These are phyloP conservation scores for Setaria italica DNA, from an alignment of 202 grass and related monocot species.

Conservation along the genomic window DNA sequence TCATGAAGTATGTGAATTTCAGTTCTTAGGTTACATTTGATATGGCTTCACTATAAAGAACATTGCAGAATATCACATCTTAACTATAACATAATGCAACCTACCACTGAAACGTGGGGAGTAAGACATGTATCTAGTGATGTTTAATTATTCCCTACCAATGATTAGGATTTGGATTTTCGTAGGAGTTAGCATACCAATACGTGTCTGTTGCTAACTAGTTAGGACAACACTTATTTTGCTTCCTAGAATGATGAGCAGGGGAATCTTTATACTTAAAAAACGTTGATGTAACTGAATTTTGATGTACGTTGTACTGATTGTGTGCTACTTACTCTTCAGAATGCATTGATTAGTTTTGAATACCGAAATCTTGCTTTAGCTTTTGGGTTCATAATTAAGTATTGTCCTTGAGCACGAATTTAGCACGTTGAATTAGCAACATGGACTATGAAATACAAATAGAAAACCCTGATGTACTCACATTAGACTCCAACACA, in stretches of 20 bases:
- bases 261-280: neutral
- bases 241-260: neutral
- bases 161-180: conserved; percentile 26
- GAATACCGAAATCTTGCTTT: conserved; percentile 4
- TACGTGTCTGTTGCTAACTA: neutral
- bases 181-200: neutral
- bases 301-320: neutral
- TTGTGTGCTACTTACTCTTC: neutral
- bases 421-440: neutral
- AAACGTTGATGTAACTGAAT: neutral
- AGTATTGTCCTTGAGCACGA: neutral
- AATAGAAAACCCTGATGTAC: neutral
- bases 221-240: neutral
- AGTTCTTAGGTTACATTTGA: too few species aligned
- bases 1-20: too few species aligned
- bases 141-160: neutral
- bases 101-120: neutral
- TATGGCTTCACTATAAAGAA: neutral
- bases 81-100: neutral
- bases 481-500: neutral
- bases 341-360: neutral
- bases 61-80: neutral
- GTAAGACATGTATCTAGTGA: neutral
- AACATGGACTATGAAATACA: neutral
- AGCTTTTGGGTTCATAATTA: neutral